These are phyloP conservation scores for Hypsizygus marmoreus DNA, from an alignment of 768 basidiomycete genomes.

Conservation along the genomic window DNA sequence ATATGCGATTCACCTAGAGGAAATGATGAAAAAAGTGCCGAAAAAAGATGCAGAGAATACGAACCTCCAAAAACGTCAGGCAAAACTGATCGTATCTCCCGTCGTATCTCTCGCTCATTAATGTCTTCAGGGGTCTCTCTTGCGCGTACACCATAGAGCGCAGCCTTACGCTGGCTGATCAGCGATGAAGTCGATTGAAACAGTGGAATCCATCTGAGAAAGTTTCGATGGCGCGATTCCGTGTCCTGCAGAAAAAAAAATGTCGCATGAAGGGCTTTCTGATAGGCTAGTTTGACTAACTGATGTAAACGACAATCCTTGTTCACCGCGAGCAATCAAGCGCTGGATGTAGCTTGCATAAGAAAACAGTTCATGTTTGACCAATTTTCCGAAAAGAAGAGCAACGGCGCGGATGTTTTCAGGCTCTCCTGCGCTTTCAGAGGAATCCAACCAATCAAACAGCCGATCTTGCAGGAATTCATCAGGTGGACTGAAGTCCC, in stretches of 20 bases:
- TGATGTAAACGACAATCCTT: constrained; percentile 54
- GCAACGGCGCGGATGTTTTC: constrained; percentile 62
- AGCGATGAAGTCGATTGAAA: constrained; percentile 59
- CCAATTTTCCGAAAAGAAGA: constrained; percentile 70
- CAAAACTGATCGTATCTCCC: constrained; percentile 63
- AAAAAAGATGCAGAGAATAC: neutral
- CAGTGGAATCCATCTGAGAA: constrained; percentile 74
- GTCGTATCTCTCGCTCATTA: constrained; percentile 70
- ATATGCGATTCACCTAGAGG: constrained; percentile 32
- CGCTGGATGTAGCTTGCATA: constrained; percentile 77
- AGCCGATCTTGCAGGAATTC: constrained; percentile 73
- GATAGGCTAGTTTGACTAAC: constrained; percentile 45
- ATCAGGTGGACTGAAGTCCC: constrained; percentile 60
- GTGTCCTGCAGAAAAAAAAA: constrained; percentile 39
- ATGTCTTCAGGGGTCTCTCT: constrained; percentile 72
- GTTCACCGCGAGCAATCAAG: constrained; percentile 78
- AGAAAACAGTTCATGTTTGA: constrained; percentile 70
- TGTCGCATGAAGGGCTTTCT: too few relatives aligned
- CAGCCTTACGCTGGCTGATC: constrained; percentile 67
- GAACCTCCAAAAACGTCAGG: constrained; percentile 71
- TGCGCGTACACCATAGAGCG: constrained; percentile 66
- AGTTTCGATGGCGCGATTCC: constrained; percentile 66
- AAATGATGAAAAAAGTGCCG: constrained; percentile 1
- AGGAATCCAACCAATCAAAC: constrained; percentile 80
- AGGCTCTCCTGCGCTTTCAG: constrained; percentile 57